Conservation (phyloP, 352 stramenopile genomes). For the Globisporangium cederbergense region DNA sequence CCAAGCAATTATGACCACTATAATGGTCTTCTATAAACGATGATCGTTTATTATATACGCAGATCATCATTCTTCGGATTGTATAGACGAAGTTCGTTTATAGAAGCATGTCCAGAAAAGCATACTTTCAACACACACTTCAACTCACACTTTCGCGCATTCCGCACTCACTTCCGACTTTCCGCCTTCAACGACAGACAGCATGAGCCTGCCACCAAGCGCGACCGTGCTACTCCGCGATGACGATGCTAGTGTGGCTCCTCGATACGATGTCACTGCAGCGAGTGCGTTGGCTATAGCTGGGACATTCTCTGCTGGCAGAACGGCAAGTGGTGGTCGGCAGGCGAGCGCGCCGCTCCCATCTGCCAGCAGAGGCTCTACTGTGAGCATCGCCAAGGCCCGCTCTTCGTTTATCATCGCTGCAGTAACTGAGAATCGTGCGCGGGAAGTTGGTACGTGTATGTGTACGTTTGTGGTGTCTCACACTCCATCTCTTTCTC, state of each 20-base stretch:
- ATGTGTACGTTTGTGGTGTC: too few species aligned
- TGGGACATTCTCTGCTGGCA: background rate
- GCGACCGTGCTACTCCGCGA: conserved; percentile 12
- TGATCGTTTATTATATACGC: too few species aligned
- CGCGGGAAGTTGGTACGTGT: conserved; percentile 15
- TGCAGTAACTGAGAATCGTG: conserved; percentile 18
- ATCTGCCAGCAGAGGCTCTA: conserved; percentile 6
- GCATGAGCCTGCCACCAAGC: background rate
- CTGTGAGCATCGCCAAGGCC: background rate
- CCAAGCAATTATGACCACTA: background rate
- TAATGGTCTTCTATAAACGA: too few species aligned
- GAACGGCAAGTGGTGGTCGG: background rate
- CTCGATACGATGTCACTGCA: conserved; percentile 16
- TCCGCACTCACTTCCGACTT: background rate
- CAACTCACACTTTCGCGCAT: background rate
- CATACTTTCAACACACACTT: background rate
- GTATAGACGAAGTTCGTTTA: too few species aligned
- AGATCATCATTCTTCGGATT: too few species aligned
- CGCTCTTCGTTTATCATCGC: conserved; percentile 17
- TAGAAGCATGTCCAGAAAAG: too few species aligned
- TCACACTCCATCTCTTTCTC: too few species aligned
- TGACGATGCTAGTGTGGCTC: background rate
- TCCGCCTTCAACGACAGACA: background rate
- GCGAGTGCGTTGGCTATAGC: background rate
- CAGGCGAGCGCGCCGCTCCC: background rate